These are phyloP conservation scores for Acanthamoeba pearcei DNA, from an alignment of 208 protist species.

Conservation along the genomic window DNA sequence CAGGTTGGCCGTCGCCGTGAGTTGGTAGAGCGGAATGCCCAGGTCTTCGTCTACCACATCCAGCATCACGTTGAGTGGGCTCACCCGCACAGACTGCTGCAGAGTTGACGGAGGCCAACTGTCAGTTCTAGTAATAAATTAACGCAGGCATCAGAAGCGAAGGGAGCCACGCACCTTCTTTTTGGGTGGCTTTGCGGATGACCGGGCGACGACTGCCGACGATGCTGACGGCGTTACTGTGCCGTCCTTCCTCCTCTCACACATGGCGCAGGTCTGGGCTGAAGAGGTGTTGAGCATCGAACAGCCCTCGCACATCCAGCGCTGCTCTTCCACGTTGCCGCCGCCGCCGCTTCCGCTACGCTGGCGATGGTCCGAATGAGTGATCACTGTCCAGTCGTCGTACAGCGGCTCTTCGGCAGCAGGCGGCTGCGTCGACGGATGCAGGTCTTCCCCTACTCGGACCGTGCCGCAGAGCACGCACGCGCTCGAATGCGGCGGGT, in stretches of 20 bases:
- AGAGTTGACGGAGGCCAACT: neutral
- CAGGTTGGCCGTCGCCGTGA: neutral
- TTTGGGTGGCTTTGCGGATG: neutral
- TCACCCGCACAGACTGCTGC: neutral
- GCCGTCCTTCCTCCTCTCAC: neutral
- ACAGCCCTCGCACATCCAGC: slow-evolving; percentile 10
- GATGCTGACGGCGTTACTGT: neutral
- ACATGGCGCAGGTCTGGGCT: neutral
- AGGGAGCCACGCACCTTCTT: neutral
- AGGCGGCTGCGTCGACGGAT: neutral
- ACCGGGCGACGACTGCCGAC: neutral
- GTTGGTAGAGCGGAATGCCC: slow-evolving; percentile 2
- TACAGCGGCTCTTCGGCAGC: neutral
- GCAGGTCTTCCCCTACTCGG: neutral
- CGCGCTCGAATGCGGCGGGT: neutral
- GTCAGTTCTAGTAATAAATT: too few relatives aligned
- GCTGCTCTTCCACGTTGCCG: neutral
- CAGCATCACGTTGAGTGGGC: neutral
- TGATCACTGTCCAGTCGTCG: slow-evolving; percentile 13
- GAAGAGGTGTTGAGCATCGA: neutral
- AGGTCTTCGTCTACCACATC: neutral
- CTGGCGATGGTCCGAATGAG: neutral
- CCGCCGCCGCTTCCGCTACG: neutral
- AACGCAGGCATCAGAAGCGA: neutral
- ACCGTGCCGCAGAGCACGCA: slow-evolving; percentile 2